Percentiles rank a stretch among this genome's conserved stretches.
phyloP scores from a whole-genome alignment of 2,329 filamentous ascomycete species.

The Zasmidium angulare region DNA sequence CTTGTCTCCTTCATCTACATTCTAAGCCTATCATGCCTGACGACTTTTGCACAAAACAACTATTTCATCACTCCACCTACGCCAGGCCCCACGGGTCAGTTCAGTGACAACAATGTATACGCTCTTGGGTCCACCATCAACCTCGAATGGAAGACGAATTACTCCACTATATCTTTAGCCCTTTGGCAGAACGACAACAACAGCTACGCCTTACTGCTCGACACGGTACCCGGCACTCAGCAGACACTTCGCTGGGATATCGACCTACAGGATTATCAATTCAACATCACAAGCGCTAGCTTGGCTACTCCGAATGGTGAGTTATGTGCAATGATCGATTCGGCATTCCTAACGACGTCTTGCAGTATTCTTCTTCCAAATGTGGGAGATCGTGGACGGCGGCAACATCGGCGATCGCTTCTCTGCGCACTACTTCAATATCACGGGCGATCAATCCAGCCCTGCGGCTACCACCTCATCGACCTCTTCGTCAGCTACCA shows the following conservation, averaged over 20 bases:
- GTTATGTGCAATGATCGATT: too few relatives aligned
- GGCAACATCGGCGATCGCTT: not conserved
- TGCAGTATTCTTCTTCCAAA: slow-evolving; percentile 1
- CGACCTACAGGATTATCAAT: not conserved
- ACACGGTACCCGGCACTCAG: not conserved
- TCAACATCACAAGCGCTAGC: not conserved
- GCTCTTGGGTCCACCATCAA: not conserved
- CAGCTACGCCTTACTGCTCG: not conserved
- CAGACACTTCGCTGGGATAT: not conserved
- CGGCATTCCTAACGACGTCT: not conserved
- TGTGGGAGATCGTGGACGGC: not conserved
- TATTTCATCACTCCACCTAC: slow-evolving; percentile 4
- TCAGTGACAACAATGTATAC: slow-evolving; percentile 2
- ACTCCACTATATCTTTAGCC: not conserved
- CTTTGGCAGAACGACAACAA: slow-evolving; percentile 5
- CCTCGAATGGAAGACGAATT: slow-evolving; percentile 7
- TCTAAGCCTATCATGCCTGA: not conserved
- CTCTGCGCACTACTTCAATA: not conserved
- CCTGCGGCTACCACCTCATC: not conserved
- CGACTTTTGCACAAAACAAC: not conserved
- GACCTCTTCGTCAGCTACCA: not conserved
- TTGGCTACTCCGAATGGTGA: not conserved
- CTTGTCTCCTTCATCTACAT: not conserved
- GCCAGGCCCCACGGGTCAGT: not conserved
- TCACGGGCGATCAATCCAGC: not conserved